Evolutionary conservation across 257 asterid genomes (phyloP).

Genomic region (Jacaranda copaia): DNA sequence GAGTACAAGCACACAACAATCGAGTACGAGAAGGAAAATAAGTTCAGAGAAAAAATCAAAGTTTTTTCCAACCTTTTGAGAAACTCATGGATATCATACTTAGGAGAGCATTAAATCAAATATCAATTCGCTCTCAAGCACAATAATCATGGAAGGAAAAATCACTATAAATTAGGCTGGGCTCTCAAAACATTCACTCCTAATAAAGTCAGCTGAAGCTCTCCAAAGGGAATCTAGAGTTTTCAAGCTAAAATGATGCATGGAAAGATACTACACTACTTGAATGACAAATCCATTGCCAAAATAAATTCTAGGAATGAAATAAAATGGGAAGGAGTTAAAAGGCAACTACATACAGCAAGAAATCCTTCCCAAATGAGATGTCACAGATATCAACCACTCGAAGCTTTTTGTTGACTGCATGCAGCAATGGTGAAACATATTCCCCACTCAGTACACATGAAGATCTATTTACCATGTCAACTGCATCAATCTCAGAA

Average conservation of each 20-base stretch:
- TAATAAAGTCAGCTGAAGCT: constrained; percentile 3
- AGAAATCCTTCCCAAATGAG: constrained; percentile 79
- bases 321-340: constrained; percentile 23
- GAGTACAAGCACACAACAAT: constrained; percentile 1
- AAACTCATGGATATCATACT: neutral
- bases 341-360: constrained; percentile 64
- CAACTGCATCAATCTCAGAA: constrained; percentile 92
- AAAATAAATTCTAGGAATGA: constrained; percentile 12
- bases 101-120: constrained; percentile 1
- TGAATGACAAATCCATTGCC: constrained; percentile 13
- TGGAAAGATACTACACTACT: constrained; percentile 11
- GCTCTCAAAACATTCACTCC: constrained; percentile 6
- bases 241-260: constrained; percentile 16
- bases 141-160: neutral
- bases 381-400: constrained; percentile 83
- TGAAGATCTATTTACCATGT: constrained; percentile 68
- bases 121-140: constrained; percentile 10
- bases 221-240: neutral
- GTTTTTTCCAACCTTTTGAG: neutral
- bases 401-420: constrained; percentile 76
- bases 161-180: neutral
- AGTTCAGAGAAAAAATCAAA: neutral
- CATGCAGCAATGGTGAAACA: constrained; percentile 68
- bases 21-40: constrained; percentile 3
- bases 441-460: constrained; percentile 69